Conservation (phyloP, 495 filamentous ascomycete species). For the Tirmania nivea region DNA sequence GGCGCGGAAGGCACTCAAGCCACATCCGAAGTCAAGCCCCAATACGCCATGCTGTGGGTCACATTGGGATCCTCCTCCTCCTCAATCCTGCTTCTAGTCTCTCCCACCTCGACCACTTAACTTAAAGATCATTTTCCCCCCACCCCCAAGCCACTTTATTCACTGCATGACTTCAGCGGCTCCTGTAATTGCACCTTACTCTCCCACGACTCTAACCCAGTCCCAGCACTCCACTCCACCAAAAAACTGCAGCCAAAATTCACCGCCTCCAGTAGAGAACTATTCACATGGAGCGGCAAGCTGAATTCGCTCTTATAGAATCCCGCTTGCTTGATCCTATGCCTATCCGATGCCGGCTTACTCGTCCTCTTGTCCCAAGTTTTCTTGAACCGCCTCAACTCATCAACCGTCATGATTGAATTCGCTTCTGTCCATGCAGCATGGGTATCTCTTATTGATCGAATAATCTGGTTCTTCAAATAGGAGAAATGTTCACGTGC, state of each 20-base stretch:
- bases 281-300: conserved; percentile 15
- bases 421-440: conserved; percentile 15
- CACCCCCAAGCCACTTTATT: no score
- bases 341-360: conserved; percentile 10
- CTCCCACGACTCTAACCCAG: conserved; percentile 7
- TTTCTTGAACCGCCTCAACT: conserved; percentile 10
- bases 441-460: conserved; percentile 10
- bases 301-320: conserved; percentile 13
- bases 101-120: no score
- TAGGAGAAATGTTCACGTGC: conserved; percentile 9
- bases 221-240: conserved; percentile 12
- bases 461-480: conserved; percentile 9
- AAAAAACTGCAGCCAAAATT: conserved; percentile 16
- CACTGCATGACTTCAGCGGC: no score
- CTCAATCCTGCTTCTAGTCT: no score
- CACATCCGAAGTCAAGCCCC: no score
- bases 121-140: no score
- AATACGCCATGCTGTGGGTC: no score
- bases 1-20: no score
- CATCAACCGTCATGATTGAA: conserved; percentile 12
- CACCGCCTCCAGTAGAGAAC: conserved; percentile 15
- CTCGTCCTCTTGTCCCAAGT: conserved; percentile 7
- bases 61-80: no score
- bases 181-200: background rate
- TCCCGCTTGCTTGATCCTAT: conserved; percentile 6